Base-by-base conservation (phyloP, 164 flowering plant species). In the Magnolia kwangsiensis region DNA sequence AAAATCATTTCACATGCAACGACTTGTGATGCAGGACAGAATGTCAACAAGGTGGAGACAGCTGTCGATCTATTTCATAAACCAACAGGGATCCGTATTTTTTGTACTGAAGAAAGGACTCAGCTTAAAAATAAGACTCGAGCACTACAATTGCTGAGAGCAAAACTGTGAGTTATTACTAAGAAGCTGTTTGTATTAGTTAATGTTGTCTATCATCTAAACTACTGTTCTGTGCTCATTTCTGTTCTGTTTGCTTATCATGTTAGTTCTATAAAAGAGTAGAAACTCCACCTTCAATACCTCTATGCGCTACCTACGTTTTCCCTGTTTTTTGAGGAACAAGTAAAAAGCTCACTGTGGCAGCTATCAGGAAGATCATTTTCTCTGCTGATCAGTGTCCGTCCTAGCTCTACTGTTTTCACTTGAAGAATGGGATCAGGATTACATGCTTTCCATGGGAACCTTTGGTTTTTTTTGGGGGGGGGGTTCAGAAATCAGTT, bases 11-110 rank as follows among this genome's bases (percentile, higher is more conserved):
- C 68, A 68, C 71, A 78, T 67, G 51, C 73, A 19, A 70, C 23
- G n/a, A 24, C 65, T 75, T 73, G 23, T 77, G 24, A 58, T 89
- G 85, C 95, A 96, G 99, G 99, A 65, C 99, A 96, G 83, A 96
- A 96, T 84, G 99, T 96, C 67, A 96, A 94, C 91, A 96, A 96
- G 93, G 99, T 96, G 83, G 99, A 96, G 82, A 96, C 98, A 65
- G 99, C 99, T 72, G 84, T 90, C 64, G 99, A 96, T 86, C 97
- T 96, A 82, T 73, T 90, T 80, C 99, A 94, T 76, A 94, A 94
- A 83, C 99, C 99, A 64, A 91, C 97, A 2, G 98, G 99, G 84
- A 94, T 96, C 67, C 96, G 98, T 77, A 96, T 96, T 63, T 96
- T 96, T 83, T 96, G 99, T 78, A 91, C 98, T 13, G 98, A 96